Conservation (phyloP, 129 eudicot species). For the Kitagawia praeruptora region DNA sequence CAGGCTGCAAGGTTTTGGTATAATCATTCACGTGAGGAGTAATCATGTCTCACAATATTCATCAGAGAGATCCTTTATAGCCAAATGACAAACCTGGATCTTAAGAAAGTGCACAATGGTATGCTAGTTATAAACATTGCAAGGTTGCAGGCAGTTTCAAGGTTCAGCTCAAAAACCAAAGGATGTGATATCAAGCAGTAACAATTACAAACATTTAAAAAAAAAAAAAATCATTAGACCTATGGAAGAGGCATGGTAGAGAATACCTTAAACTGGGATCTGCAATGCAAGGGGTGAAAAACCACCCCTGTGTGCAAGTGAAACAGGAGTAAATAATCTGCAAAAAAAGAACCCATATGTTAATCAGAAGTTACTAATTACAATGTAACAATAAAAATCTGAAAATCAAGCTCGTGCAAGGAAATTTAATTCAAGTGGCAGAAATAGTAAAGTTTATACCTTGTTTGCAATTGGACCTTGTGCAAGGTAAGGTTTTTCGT, state of each 20-base stretch:
- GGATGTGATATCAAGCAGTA: not conserved
- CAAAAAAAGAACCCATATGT: not conserved
- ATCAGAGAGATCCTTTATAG: not conserved
- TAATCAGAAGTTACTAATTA: not conserved
- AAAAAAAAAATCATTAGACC: not conserved
- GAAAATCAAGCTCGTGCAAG: not conserved
- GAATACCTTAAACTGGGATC: conserved; percentile 80
- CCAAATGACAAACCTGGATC: not conserved
- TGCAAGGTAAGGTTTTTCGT: conserved; percentile 90
- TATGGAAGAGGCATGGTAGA: conserved; percentile 10
- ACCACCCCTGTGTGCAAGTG: conserved; percentile 98
- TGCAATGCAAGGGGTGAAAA: conserved; percentile 82
- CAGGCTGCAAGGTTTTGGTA: not conserved
- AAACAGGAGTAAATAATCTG: conserved; percentile 82
- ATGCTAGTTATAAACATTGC: not conserved
- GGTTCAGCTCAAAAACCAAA: not conserved
- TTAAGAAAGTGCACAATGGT: not conserved
- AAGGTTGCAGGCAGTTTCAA: not conserved
- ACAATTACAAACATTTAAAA: not conserved
- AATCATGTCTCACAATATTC: not conserved
- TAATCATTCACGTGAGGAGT: not conserved
- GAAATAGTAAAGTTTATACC: conserved; percentile 29
- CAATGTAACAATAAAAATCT: not conserved
- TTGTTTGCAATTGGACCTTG: conserved; percentile 89
- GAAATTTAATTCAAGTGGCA: not conserved